Evolutionary conservation across 139 green algal genomes (phyloP).

Genomic region (Mesotaenium endlicherianum): DNA sequence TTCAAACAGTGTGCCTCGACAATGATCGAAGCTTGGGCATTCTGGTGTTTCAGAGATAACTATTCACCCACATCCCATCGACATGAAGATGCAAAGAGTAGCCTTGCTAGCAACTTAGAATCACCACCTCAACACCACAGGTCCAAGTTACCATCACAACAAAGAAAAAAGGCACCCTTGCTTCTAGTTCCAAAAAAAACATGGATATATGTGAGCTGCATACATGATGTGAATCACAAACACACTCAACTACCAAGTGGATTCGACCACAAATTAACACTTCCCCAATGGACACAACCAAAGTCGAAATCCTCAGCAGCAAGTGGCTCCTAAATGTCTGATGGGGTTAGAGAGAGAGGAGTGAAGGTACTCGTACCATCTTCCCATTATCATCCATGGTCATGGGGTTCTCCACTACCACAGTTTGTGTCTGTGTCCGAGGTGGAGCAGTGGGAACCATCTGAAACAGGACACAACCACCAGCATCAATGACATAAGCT

Average conservation of each 20-base stretch:
- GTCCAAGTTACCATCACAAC: not conserved
- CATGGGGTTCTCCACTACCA: slow-evolving; percentile 53
- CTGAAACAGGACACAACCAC: too few species aligned
- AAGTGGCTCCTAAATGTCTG: not conserved
- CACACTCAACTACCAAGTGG: not conserved
- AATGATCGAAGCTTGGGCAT: not conserved
- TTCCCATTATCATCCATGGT: slow-evolving; percentile 51
- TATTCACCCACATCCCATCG: too few species aligned
- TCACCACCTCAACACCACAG: not conserved
- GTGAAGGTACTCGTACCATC: slow-evolving; percentile 16
- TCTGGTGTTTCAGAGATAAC: too few species aligned
- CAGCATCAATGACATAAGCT: too few species aligned
- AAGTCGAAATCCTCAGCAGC: not conserved
- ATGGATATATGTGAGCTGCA: too few species aligned
- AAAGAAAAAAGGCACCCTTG: too few species aligned
- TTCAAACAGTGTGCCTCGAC: not conserved
- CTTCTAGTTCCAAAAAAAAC: too few species aligned
- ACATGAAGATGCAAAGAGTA: too few species aligned
- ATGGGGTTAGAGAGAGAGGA: not conserved
- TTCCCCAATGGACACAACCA: too few species aligned
- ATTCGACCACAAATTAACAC: not conserved
- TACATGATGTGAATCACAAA: too few species aligned
- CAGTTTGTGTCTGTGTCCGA: too few species aligned
- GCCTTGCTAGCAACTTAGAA: not conserved
- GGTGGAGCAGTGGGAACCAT: too few species aligned